A percentile compares a stretch with the other conserved stretches of the same genome.
Evolutionary conservation across 768 basidiomycete genomes (phyloP).

Genomic region (Suillus spraguei): DNA sequence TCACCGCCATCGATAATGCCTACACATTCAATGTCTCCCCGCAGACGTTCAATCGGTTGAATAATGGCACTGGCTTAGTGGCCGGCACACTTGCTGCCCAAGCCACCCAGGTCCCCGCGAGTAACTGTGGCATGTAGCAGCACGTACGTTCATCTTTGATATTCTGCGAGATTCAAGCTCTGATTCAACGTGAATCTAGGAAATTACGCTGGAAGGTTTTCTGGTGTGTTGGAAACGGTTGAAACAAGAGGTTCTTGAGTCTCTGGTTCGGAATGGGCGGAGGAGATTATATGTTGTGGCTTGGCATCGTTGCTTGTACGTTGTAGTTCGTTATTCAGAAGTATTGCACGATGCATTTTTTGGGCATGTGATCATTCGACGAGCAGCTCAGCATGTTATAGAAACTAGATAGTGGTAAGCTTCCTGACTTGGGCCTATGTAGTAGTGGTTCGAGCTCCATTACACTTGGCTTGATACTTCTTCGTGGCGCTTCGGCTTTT

Average conservation of each 20-base stretch:
- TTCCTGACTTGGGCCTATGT: background rate
- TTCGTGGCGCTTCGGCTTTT: background rate
- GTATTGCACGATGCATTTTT: background rate
- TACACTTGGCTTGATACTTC: background rate
- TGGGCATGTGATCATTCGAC: background rate
- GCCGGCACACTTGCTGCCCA: background rate
- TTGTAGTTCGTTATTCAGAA: background rate
- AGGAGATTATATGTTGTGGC: background rate
- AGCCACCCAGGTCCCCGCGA: conserved; percentile 6
- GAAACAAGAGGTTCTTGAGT: background rate
- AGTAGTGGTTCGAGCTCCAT: background rate
- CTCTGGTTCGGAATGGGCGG: background rate
- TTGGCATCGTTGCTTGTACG: background rate
- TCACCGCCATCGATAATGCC: conserved; percentile 11
- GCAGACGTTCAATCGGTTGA: conserved; percentile 1
- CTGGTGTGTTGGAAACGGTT: background rate
- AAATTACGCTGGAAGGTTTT: background rate
- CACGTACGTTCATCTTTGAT: conserved; percentile 1
- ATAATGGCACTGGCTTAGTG: background rate
- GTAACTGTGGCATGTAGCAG: conserved; percentile 11
- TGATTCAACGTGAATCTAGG: background rate
- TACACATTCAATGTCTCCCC: conserved; percentile 11
- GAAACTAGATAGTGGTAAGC: background rate
- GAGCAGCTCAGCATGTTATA: background rate
- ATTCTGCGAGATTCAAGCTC: background rate